Base-by-base conservation (phyloP, 345 rosid genomes). In the Clarkia xantiana region DNA sequence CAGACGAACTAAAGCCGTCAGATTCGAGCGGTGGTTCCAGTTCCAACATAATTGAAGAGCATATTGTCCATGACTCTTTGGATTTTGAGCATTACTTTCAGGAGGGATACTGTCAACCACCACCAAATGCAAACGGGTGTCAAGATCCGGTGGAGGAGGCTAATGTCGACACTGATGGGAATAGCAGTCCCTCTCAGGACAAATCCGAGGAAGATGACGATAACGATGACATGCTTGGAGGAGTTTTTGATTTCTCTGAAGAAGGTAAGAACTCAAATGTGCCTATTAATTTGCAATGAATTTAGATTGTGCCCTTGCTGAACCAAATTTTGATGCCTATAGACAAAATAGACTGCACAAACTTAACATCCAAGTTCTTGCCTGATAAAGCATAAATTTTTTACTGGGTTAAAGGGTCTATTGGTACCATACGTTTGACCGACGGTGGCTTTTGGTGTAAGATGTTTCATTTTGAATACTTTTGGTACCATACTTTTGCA, bases 201-300 rank as follows among this genome's bases (percentile, higher is more conserved):
- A 84, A 87, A 61, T 54, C 76, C 4, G 90, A 80, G 64, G 91
- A 81, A 61, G 81, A 76, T 51, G 76, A 56, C 18, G 97, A 82
- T 15, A 69, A 70, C 18, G 93, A 83, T 60, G 89, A 79, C 62
- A 77, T 84, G 80, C 77, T 87, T 41, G 99, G 96, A 62, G 93
- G 85, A 63, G 78, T 87, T 70, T 93, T 87, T 55, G 76, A 80
- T 68, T 93, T 93, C 76, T 93, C 86, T 2, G 94, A 93, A 71
- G 87, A 80, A 74, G 99, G 99, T 87, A 71, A n/a, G n/a, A n/a
- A n/a, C n/a, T n/a, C n/a, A n/a, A 29, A 29, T 29, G 9, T 3
- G 9, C 36, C 36, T 1, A 29, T 2, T 3, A 39, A 14, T 51
- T 52, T 11, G 36, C 14, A 19, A 12, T 20, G 13, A 29, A 6